Base-by-base conservation (phyloP, 768 basidiomycete species). In the Lactifluus volemus region DNA sequence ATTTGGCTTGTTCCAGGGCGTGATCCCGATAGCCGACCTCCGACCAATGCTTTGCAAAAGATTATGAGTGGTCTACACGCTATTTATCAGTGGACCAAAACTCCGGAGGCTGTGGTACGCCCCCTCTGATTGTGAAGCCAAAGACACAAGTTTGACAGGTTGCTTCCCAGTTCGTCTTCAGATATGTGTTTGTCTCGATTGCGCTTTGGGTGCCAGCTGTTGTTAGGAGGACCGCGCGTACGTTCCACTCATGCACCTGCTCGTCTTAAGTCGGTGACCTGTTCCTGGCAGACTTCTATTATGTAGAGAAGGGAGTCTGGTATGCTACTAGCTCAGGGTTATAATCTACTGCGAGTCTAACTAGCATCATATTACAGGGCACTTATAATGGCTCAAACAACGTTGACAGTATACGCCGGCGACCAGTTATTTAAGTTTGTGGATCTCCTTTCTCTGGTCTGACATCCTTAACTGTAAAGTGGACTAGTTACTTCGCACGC, bases 381-480 rank as follows among this genome's bases (percentile, higher is more conserved):
- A 5, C 70, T 84, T 51, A 81, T 84, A 67, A 84, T 83, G 80
- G 78, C 80, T 0, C 84, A 84, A 65, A 83, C 80, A 1, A 81
- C 79, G 14, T 60, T 84, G 55, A 81, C 78, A 49, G 76, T 84
- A 39, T 84, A 78, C 65, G 76, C 78, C 3, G 81, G 81, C 9
- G 82, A 85, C 68, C 84, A 84, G 67, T 75, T 84, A 5, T 78
- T 68, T 69, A 79, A 78, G 78, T 78, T 53, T 30, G 72, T 66
- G 8, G 6, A n/a, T 49, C 5, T 19, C 39, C 15, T 6, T n/a
- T 7, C 39, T 36, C 9, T 36, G 49, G n/a, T n/a, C 45, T 42
- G 14, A 48, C 48, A 29, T 41, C 21, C 25, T 29, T 42, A 32
- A 67, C 17, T 65, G 3, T 7, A 17, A 5, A 14, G 36, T 39